A percentile compares a stretch with the other conserved stretches of the same genome.
phyloP scores from a whole-genome alignment of 176 grass and related monocot genomes.

The Elaeis guineensis region DNA sequence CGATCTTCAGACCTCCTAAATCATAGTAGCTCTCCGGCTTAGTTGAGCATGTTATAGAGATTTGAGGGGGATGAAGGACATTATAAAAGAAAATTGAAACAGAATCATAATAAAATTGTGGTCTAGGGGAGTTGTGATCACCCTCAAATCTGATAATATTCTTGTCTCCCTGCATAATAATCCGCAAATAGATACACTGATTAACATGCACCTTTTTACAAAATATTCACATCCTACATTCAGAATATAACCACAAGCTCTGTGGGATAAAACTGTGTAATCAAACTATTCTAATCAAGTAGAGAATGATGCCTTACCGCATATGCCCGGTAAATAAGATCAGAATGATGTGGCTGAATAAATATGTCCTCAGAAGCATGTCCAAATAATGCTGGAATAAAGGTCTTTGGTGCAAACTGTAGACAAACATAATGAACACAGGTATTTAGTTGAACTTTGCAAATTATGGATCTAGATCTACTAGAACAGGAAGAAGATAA shows the following conservation, averaged over 20 bases:
- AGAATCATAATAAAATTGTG: constrained; percentile 96
- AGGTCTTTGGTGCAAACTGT: constrained; percentile 92
- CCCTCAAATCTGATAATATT: constrained; percentile 97
- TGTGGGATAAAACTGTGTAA: too few relatives aligned
- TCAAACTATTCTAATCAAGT: neutral
- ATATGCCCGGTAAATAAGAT: constrained; percentile 77
- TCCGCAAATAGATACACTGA: neutral
- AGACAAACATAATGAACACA: constrained; percentile 2
- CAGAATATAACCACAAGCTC: too few relatives aligned
- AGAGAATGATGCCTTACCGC: constrained; percentile 37
- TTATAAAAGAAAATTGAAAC: constrained; percentile 99
- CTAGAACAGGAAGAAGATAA: too few relatives aligned
- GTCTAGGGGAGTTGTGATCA: constrained; percentile 89
- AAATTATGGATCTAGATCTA: too few relatives aligned
- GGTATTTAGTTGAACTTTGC: neutral
- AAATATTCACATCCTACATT: neutral
- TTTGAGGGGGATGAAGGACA: constrained; percentile 75
- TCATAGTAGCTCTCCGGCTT: constrained; percentile 80
- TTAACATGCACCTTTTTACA: neutral
- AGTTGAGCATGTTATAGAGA: constrained; percentile 54
- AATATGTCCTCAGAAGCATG: constrained; percentile 93
- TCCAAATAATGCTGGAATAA: constrained; percentile 94
- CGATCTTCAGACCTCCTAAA: constrained; percentile 55
- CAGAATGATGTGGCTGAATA: constrained; percentile 78
- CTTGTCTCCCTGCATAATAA: constrained; percentile 75